Conservation (phyloP, 768 basidiomycete species). For the Xanthoconium stramineum region DNA sequence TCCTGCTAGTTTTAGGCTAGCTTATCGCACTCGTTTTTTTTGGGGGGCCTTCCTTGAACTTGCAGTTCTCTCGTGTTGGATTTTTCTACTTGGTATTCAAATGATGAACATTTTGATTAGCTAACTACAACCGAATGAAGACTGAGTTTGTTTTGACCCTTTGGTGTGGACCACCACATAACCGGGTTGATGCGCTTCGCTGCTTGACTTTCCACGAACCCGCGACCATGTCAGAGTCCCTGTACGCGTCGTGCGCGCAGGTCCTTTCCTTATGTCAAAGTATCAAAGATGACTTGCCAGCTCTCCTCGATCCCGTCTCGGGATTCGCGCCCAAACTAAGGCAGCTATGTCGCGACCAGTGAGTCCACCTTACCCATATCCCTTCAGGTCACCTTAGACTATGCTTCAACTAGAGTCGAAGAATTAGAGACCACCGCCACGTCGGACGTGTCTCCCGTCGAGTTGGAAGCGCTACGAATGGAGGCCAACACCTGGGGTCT, state of each 20-base stretch:
- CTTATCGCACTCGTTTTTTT: no score
- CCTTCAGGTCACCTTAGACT: background rate
- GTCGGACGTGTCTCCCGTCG: conserved; percentile 41
- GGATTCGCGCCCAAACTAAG: conserved; percentile 70
- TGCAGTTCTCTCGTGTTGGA: no score
- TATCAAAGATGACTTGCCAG: conserved; percentile 51
- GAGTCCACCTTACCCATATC: conserved; percentile 23
- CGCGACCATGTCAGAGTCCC: conserved; percentile 30
- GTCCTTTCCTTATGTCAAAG: conserved; percentile 60
- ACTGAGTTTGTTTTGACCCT: no score
- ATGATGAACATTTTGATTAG: no score
- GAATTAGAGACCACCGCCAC: conserved; percentile 46
- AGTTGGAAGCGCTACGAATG: conserved; percentile 61
- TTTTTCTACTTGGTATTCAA: no score
- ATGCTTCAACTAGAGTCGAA: conserved; percentile 39
- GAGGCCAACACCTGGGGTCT: conserved; percentile 84
- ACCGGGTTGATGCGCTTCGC: background rate
- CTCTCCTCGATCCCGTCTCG: conserved; percentile 59
- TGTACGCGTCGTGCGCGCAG: conserved; percentile 67
- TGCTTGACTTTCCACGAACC: background rate
- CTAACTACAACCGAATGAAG: no score
- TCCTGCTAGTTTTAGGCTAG: no score
- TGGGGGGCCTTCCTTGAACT: no score
- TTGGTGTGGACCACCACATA: no score
- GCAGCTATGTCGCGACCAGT: conserved; percentile 56